Evolutionary conservation across 2,329 filamentous ascomycete species (phyloP).

Genomic region (Diaporthe sp.): DNA sequence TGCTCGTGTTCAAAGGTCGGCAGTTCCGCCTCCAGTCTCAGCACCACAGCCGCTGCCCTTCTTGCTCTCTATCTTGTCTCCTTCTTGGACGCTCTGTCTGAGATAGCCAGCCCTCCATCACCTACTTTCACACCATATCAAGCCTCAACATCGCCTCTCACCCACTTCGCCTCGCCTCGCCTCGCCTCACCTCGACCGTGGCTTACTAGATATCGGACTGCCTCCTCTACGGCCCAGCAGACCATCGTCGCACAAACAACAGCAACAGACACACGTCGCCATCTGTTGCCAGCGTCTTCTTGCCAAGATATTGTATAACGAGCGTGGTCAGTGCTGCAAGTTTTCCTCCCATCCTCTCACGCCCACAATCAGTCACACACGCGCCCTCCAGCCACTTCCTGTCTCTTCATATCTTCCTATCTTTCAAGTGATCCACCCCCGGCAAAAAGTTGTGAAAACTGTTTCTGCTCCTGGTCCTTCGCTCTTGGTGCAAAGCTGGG

Average conservation of each 20-base stretch:
- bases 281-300: neutral
- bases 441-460: neutral
- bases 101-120: neutral
- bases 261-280: slow-evolving; percentile 6
- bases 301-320: slow-evolving; percentile 23
- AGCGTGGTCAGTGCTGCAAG: slow-evolving; percentile 34
- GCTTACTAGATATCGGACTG: neutral
- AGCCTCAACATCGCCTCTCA: neutral
- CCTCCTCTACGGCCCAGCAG: slow-evolving; percentile 26
- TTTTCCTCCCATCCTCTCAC: neutral
- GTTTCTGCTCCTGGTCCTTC: neutral
- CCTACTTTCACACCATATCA: neutral
- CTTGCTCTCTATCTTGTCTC: neutral
- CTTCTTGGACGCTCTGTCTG: slow-evolving; percentile 12
- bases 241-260: slow-evolving; percentile 16
- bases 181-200: no score
- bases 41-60: slow-evolving; percentile 15
- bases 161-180: neutral
- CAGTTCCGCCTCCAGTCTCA: slow-evolving; percentile 13
- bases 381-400: neutral
- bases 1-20: slow-evolving; percentile 18
- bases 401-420: neutral
- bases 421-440: neutral
- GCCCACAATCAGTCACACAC: neutral
- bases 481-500: neutral